Base-by-base conservation (phyloP, 139 green algal species). In the Trebouxia sp. region DNA sequence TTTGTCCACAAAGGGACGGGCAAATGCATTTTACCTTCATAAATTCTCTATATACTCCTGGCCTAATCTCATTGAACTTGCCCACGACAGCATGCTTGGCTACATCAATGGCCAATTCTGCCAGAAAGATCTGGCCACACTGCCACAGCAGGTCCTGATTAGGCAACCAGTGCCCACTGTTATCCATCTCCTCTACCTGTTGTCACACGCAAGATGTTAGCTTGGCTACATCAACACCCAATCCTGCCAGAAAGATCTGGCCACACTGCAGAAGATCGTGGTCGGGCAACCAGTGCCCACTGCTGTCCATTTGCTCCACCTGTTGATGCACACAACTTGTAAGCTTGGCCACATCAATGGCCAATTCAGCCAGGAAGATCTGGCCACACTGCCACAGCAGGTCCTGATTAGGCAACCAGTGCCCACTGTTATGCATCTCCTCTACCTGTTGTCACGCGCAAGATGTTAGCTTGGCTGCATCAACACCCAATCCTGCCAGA, bases 331-430 rank as follows among this genome's bases (percentile, higher is more conserved):
- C n/a, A n/a, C n/a, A n/a, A n/a, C n/a, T n/a, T n/a, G 94, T 90
- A 75, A 97, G 94, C 88, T 98, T 98, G 30, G 90, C 85, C 3
- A 97, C 81, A 82, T 98, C 94, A 38, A 97, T 96, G 22, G 92
- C 82, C 50, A 93, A 65, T 83, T 93, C 88, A 5, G 76, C 77
- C 6, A 39, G 47, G 15, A 92, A 84, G 80, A 93, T 83, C 53
- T 87, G 69, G 35, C 15, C 51, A 80, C 85, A 88, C 70, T 43
- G 78, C 43, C 70, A 65, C 47, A 93, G 84, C 83, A 95, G 81
- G 10, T 51, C 43, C 6, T 78, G 48, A 41, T 78, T 81, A 24
- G 88, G 84, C 69, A 37, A 76, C 85, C 47, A 91, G 11, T 51
- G 74, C 53, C 75, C 81, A 30, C 65, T 82, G 82, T 80, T 89